These are phyloP conservation scores for Cladosporium sp. DNA, from an alignment of 2,329 filamentous ascomycete genomes.

Conservation along the genomic window DNA sequence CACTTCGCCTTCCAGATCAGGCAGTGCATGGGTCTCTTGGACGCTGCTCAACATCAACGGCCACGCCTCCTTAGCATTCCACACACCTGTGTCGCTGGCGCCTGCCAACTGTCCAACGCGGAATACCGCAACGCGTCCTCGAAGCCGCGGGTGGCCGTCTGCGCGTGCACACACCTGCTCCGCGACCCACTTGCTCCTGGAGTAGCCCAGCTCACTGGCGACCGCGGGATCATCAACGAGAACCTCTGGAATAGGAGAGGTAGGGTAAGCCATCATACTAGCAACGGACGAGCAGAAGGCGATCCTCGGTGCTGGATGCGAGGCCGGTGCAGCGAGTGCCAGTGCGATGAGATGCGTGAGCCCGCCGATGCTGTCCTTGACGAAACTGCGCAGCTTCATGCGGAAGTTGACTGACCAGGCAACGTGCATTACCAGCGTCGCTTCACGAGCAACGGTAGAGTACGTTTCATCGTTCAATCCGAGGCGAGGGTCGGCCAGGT, in stretches of 20 bases:
- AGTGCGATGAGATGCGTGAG: conserved; percentile 48
- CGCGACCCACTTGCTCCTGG: conserved; percentile 55
- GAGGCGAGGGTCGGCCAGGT: conserved; percentile 44
- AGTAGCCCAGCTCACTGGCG: conserved; percentile 50
- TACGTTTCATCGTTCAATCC: conserved; percentile 44
- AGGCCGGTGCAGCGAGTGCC: conserved; percentile 29
- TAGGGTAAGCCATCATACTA: conserved; percentile 33
- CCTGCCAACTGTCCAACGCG: conserved; percentile 47
- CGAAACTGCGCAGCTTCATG: conserved; percentile 52
- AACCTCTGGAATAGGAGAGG: conserved; percentile 37
- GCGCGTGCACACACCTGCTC: conserved; percentile 49
- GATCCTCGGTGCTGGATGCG: conserved; percentile 34
- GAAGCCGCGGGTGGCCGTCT: conserved; percentile 24
- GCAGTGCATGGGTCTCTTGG: conserved; percentile 36
- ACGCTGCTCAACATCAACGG: conserved; percentile 45
- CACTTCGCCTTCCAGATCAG: conserved; percentile 33
- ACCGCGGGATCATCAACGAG: conserved; percentile 38
- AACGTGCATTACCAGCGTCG: conserved; percentile 55
- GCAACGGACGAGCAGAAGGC: conserved; percentile 52
- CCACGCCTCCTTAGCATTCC: conserved; percentile 48
- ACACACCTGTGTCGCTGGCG: conserved; percentile 39
- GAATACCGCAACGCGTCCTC: conserved; percentile 39
- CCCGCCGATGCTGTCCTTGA: conserved; percentile 47
- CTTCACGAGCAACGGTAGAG: conserved; percentile 36
- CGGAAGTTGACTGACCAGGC: conserved; percentile 65